A percentile compares a stretch with the other conserved stretches of the same genome.
These are phyloP conservation scores for Hura crepitans DNA, from an alignment of 441 rosid genomes.

Conservation along the genomic window DNA sequence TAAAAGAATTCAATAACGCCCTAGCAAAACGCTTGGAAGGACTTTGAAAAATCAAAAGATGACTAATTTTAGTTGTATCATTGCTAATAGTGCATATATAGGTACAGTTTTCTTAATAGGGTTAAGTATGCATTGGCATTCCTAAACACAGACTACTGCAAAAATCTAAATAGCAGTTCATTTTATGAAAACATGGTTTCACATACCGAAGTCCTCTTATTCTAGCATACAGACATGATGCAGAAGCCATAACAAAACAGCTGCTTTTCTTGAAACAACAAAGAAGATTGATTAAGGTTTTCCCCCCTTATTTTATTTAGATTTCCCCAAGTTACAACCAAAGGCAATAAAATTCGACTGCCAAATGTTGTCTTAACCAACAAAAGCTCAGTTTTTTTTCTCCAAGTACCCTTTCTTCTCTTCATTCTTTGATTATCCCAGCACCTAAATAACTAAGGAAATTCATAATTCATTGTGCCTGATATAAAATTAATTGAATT, in stretches of 20 bases:
- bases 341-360: neutral
- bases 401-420: neutral
- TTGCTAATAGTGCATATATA: neutral
- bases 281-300: neutral
- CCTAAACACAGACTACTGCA: neutral
- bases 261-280: neutral
- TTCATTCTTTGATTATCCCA: neutral
- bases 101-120: neutral
- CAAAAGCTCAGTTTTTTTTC: neutral
- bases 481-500: neutral
- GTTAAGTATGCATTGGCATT: neutral
- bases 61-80: neutral
- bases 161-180: neutral
- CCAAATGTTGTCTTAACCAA: neutral
- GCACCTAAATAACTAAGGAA: neutral
- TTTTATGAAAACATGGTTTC: neutral
- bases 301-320: neutral
- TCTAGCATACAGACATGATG: neutral
- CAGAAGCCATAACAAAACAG: neutral
- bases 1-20: neutral
- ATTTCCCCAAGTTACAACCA: neutral
- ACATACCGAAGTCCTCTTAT: neutral
- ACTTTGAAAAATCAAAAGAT: neutral
- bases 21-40: neutral
- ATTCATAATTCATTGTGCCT: neutral